A percentile compares a stretch with the other conserved stretches of the same genome.
Conservation (phyloP, 306 rosid genomes). For the Alnus glutinosa region DNA sequence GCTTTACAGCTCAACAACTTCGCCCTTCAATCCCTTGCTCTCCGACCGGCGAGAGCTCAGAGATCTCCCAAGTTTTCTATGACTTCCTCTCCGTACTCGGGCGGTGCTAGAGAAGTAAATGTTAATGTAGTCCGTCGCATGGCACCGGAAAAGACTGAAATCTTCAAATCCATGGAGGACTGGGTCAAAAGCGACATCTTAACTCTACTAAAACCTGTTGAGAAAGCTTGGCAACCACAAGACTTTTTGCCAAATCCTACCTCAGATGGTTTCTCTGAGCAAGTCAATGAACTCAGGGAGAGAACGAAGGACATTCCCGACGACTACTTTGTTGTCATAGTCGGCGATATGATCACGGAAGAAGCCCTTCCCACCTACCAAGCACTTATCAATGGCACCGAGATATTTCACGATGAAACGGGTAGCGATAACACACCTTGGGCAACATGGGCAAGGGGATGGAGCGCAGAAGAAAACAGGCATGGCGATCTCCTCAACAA, state of each 20-base stretch:
- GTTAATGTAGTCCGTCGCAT: slow-evolving; percentile 69
- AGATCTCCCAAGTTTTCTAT: slow-evolving; percentile 77
- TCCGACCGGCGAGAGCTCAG: slow-evolving; percentile 58
- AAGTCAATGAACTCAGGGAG: slow-evolving; percentile 70
- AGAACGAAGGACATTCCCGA: slow-evolving; percentile 78
- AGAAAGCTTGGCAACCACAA: slow-evolving; percentile 86
- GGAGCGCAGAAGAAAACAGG: slow-evolving; percentile 88
- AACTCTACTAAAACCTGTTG: slow-evolving; percentile 70
- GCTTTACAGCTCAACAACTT: slow-evolving; percentile 47
- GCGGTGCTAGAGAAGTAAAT: slow-evolving; percentile 66
- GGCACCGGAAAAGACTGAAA: slow-evolving; percentile 76
- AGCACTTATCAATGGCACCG: slow-evolving; percentile 72
- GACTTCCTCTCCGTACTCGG: slow-evolving; percentile 78
- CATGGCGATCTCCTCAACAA: slow-evolving; percentile 87
- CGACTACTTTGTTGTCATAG: slow-evolving; percentile 77
- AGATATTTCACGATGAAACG: slow-evolving; percentile 73
- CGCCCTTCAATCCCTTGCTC: slow-evolving; percentile 43
- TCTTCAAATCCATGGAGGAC: slow-evolving; percentile 72
- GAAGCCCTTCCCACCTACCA: slow-evolving; percentile 90
- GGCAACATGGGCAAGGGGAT: slow-evolving; percentile 86
- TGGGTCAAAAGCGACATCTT: slow-evolving; percentile 74
- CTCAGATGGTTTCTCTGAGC: slow-evolving; percentile 68
- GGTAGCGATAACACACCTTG: slow-evolving; percentile 77
- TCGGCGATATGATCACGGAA: slow-evolving; percentile 85
- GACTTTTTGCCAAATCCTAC: slow-evolving; percentile 75